Evolutionary conservation across 371 early-diverging fungal species (phyloP).

Genomic region (Rhizopus delemar): DNA sequence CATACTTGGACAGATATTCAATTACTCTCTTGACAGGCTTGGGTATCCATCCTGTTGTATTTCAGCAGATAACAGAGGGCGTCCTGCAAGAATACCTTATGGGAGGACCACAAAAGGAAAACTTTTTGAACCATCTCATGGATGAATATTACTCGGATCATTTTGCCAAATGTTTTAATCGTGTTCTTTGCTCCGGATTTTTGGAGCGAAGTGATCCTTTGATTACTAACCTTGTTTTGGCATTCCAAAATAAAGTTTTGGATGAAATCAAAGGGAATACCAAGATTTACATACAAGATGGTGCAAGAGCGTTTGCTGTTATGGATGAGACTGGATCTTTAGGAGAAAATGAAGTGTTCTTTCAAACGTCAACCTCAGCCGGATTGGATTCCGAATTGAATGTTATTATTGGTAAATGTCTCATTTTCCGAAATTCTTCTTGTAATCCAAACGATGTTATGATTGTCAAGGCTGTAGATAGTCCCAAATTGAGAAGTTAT

Average conservation of each 20-base stretch:
- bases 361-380: constrained; percentile 31
- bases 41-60: constrained; percentile 52
- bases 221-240: constrained; percentile 48
- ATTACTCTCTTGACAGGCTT: constrained; percentile 62
- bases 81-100: constrained; percentile 21
- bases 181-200: constrained; percentile 54
- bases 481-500: constrained; percentile 56
- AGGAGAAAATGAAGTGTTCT: constrained; percentile 65
- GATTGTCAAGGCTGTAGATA: constrained; percentile 63
- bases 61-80: constrained; percentile 27
- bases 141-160: constrained; percentile 48
- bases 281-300: constrained; percentile 58
- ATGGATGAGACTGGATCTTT: constrained; percentile 74
- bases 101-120: background rate
- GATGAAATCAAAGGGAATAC: constrained; percentile 60
- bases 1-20: constrained; percentile 64
- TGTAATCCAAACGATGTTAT: constrained; percentile 81
- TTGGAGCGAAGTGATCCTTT: constrained; percentile 52
- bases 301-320: constrained; percentile 67
- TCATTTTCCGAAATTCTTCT: constrained; percentile 67
- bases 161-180: constrained; percentile 26
- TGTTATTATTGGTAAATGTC: constrained; percentile 44
- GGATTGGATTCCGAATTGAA: constrained; percentile 10
- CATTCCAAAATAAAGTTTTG: constrained; percentile 50
- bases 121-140: constrained; percentile 5